Conservation (phyloP, 108 stramenopile species). For the Fragilariopsis cylindrus region DNA sequence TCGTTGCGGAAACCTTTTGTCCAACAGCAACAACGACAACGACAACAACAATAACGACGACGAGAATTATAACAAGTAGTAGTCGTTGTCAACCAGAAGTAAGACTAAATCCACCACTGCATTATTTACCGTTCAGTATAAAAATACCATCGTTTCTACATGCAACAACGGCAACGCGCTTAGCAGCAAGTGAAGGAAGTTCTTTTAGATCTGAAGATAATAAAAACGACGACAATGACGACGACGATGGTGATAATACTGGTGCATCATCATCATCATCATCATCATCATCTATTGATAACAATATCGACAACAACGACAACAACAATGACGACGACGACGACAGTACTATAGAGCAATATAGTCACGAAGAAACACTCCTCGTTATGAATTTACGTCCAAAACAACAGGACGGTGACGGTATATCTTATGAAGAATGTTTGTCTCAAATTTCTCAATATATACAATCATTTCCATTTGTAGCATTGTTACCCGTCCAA, state of each 20-base stretch:
- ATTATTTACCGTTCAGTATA: too few relatives aligned
- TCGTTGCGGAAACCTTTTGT: not conserved
- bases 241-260: too few relatives aligned
- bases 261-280: too few relatives aligned
- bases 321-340: slow-evolving; percentile 3
- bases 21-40: not conserved
- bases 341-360: not conserved
- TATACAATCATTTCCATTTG: slow-evolving; percentile 75
- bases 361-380: slow-evolving; percentile 10
- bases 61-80: not conserved
- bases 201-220: not conserved
- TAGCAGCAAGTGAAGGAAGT: too few relatives aligned
- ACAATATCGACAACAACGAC: not conserved
- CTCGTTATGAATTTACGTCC: slow-evolving; percentile 11
- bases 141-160: too few relatives aligned
- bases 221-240: not conserved
- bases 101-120: not conserved
- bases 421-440: slow-evolving; percentile 1
- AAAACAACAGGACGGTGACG: not conserved
- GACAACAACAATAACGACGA: not conserved
- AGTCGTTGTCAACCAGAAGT: not conserved
- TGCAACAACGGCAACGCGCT: too few relatives aligned
- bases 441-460: slow-evolving; percentile 36
- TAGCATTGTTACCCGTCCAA: slow-evolving; percentile 76
- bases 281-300: too few relatives aligned